phyloP scores from a whole-genome alignment of 108 stramenopile species.

The Licmophora abbreviata region DNA sequence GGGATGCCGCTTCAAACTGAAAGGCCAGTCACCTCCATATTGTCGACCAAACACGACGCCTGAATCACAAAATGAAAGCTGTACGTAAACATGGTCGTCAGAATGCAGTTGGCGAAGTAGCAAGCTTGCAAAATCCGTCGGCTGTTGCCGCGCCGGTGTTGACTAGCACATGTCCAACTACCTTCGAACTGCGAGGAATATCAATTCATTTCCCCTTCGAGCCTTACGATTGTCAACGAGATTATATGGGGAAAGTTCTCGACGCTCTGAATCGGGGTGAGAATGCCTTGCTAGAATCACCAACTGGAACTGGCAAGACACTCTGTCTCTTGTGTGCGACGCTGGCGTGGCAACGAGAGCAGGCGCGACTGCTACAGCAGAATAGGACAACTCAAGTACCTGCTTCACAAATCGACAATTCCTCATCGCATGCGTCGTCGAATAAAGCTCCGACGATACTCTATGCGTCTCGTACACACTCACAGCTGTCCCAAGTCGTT shows the following conservation, averaged over 20 bases:
- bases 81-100: no score
- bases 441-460: constrained; percentile 65
- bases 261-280: constrained; percentile 60
- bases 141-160: no score
- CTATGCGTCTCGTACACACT: constrained; percentile 97
- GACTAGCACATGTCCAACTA: no score
- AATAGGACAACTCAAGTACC: not conserved
- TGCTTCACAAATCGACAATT: not conserved
- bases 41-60: no score
- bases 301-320: constrained; percentile 92
- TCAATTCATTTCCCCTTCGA: constrained; percentile 91
- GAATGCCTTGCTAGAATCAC: constrained; percentile 84
- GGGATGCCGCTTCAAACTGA: no score
- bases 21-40: no score
- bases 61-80: no score
- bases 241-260: constrained; percentile 89
- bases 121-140: no score
- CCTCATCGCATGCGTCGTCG: constrained; percentile 6
- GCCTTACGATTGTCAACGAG: constrained; percentile 90
- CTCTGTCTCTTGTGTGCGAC: constrained; percentile 77
- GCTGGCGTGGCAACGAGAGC: constrained; percentile 79
- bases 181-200: constrained; percentile 59
- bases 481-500: constrained; percentile 94
- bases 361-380: constrained; percentile 16
- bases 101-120: no score